phyloP scores from a whole-genome alignment of 1,284 basidiomycete species.

The Sutorius eximius region DNA sequence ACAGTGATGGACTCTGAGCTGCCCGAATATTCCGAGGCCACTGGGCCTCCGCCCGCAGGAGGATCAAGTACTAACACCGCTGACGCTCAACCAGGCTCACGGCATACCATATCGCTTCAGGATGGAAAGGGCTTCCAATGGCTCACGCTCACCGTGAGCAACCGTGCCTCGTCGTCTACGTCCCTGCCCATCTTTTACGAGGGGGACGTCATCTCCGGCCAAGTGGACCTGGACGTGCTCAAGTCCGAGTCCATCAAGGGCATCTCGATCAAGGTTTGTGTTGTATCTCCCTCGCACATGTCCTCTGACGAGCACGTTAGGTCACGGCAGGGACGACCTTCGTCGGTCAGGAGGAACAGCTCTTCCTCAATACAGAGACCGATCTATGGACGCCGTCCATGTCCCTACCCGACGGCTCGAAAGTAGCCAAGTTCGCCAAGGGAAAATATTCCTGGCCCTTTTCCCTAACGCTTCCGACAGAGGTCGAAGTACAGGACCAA shows the following conservation, averaged over 20 bases:
- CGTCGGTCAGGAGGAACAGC: slow-evolving; percentile 46
- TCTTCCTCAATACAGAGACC: slow-evolving; percentile 43
- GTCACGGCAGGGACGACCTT: slow-evolving; percentile 42
- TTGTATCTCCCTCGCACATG: not conserved
- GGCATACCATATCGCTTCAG: slow-evolving; percentile 41
- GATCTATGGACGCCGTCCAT: slow-evolving; percentile 38
- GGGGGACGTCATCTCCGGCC: slow-evolving; percentile 45
- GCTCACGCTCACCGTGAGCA: slow-evolving; percentile 43
- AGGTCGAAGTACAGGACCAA: slow-evolving; percentile 37
- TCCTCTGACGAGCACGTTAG: slow-evolving; percentile 24
- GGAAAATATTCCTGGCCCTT: slow-evolving; percentile 50
- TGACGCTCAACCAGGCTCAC: slow-evolving; percentile 12
- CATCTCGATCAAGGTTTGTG: slow-evolving; percentile 41
- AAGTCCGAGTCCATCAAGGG: slow-evolving; percentile 47
- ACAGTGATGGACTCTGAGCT: slow-evolving; percentile 10
- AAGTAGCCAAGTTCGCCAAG: slow-evolving; percentile 36
- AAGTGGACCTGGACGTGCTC: slow-evolving; percentile 45
- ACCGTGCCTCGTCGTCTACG: slow-evolving; percentile 37
- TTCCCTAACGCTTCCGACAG: slow-evolving; percentile 43
- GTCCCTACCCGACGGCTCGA: slow-evolving; percentile 22
- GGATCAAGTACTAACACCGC: slow-evolving; percentile 1
- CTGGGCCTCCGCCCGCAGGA: not conserved
- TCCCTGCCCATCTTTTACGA: slow-evolving; percentile 44
- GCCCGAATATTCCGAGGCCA: slow-evolving; percentile 16
- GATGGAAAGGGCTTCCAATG: slow-evolving; percentile 42